phyloP scores from a whole-genome alignment of 78 protist genomes.

The Creolimax fragrantissima region DNA sequence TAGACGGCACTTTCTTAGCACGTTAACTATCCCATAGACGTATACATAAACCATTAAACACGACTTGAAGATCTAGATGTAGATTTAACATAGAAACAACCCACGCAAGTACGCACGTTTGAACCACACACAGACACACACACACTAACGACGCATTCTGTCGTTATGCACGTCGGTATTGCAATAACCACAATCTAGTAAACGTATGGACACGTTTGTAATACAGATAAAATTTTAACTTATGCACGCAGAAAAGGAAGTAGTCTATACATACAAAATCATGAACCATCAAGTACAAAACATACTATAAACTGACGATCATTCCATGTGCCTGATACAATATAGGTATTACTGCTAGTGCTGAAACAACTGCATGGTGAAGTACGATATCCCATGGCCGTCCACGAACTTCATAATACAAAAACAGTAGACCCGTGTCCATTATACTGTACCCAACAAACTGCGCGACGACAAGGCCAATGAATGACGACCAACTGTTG shows the following conservation, averaged over 20 bases:
- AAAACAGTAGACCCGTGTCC: background rate
- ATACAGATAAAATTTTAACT: no score
- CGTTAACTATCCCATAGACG: no score
- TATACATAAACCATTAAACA: no score
- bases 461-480: background rate
- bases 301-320: background rate
- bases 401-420: background rate
- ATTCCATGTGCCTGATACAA: background rate
- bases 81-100: background rate
- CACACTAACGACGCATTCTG: no score
- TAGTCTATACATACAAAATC: no score
- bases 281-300: no score
- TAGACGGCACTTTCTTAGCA: no score
- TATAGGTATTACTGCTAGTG: background rate
- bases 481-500: background rate
- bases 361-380: background rate
- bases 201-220: no score
- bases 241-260: no score
- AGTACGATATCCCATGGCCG: background rate
- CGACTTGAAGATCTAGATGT: background rate
- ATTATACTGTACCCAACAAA: background rate
- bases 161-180: no score
- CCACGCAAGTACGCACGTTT: background rate
- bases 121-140: no score
- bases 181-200: no score